Conservation (phyloP, 192 early-diverging fungal genomes). For the Oehlia diaphana region DNA sequence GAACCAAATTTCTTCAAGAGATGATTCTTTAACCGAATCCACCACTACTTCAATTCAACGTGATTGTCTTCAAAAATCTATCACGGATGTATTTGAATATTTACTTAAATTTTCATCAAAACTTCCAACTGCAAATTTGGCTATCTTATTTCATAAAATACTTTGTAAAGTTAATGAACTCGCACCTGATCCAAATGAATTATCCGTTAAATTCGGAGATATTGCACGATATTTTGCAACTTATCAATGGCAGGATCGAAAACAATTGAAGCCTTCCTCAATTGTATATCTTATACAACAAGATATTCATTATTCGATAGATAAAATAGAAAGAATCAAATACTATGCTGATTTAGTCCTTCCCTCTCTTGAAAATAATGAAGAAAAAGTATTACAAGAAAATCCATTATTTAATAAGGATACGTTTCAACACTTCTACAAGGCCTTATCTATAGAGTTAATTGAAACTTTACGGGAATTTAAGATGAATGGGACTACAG, state of each 20-base stretch:
- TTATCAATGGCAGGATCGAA: constrained; percentile 41
- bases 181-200: constrained; percentile 29
- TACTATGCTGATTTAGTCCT: constrained; percentile 40
- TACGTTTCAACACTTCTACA: constrained; percentile 31
- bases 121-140: constrained; percentile 45
- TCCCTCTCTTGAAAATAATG: constrained; percentile 41
- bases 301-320: constrained; percentile 39
- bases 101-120: constrained; percentile 37
- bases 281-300: constrained; percentile 40
- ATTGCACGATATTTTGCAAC: constrained; percentile 39
- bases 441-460: constrained; percentile 44
- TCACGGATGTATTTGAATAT: constrained; percentile 38
- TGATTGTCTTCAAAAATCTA: constrained; percentile 25
- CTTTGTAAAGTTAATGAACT: constrained; percentile 42
- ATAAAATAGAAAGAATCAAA: constrained; percentile 38
- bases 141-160: constrained; percentile 42
- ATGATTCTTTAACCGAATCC: neutral
- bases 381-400: constrained; percentile 32
- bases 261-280: constrained; percentile 39
- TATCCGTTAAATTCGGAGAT: constrained; percentile 33
- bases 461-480: constrained; percentile 33
- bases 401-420: constrained; percentile 45
- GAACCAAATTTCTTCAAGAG: constrained; percentile 2
- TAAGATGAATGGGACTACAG: constrained; percentile 31
- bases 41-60: neutral